Evolutionary conservation across 306 rosid genomes (phyloP), one percentile per base, ranked within the genome.

Genomic region (Fagus sylvatica): DNA sequence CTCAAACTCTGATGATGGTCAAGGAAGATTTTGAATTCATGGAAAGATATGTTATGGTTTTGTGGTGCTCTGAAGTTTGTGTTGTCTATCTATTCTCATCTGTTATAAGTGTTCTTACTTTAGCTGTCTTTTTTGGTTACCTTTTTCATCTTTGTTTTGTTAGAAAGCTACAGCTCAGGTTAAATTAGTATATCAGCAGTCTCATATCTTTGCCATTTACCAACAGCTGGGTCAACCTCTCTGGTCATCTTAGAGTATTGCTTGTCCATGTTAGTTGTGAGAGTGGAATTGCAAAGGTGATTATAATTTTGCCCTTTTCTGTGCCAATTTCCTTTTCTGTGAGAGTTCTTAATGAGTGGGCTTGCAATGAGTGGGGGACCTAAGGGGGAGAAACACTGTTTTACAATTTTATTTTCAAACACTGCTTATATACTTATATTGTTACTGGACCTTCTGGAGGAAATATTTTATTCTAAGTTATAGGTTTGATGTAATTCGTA

Each of bases 1-100:
- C 89, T 90, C 78, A 83, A 90, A 85, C 89, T 96, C 74, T 95
- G 91, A 93, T 70, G 84, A 68, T 74, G 67, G 39, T 62, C 39
- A 74, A 74, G 79, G 72, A 75, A 51, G 79, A 81, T 71, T 46
- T 62, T 60, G 74, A 56, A 77, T 80, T 65, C 81, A 76, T 67
- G 82, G 91, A 82, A 83, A 88, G 75, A 74, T 74, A 17, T 55
- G 75, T 80, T 85, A 74, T 85, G 85, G 82, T 85, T 93, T 93
- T 86, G 82, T 84, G 86, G 69, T 82, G 82, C 76, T 81, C 76
- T 74, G 68, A 80, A 88, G 87, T 82, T 82, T 83, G 78, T 60
- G 80, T 79, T 72, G 81, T 76, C 64, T 78, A 64, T 81, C 49
- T 74, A 76, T 83, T 82, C 85, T 83, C 86, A 78, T 83, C 70